Evolutionary conservation across 148 eudicot species (phyloP), one percentile per base, ranked within the genome.

Genomic region (Vaccinium myrtillus): DNA sequence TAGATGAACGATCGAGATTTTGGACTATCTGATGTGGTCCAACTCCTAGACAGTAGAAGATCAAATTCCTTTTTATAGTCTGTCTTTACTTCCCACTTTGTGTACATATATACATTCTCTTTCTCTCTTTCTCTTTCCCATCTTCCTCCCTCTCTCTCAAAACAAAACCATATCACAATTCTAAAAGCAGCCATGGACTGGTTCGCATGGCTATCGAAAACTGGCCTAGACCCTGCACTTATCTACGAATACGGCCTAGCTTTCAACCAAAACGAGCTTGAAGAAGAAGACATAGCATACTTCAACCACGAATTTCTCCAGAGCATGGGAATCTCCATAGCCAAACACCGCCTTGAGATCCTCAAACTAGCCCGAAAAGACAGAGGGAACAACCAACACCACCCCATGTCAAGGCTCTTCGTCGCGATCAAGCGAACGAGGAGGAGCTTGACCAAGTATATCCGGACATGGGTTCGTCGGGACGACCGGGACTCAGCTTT

Each of bases 221-320:
- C 98, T 70, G 55, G 86, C 53, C 90, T 94, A 25, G 98, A 96
- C 25, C 89, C 94, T 9, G 86, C 94, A 82, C 81, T 93, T 5
- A 91, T 93, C 25, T 93, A 93, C 82, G 94, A 94, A 48, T 96
- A 94, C 75, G 93, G 91, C 80, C 46, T 92, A 81, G 76, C 92
- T 71, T 94, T 96, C 80, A 79, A 88, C 10, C 92, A 89, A 48
- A 96, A 96, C 75, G 97, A 96, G 94, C 94, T 96, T 32, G 95
- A 91, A 89, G 90, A 96, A 85, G 94, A 94, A 6, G 99, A 96
- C 78, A 91, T 92, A 51, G 69, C 88, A 18, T 94, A 92, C 78
- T 90, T 96, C 89, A 92, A 92, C 92, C 99, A 96, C 86, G 97
- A 96, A 65, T 92, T 96, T 30, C 97, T 96, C 43, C 98, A 94